Conservation (phyloP, 139 green algal species). For the Chlorella sp. region DNA sequence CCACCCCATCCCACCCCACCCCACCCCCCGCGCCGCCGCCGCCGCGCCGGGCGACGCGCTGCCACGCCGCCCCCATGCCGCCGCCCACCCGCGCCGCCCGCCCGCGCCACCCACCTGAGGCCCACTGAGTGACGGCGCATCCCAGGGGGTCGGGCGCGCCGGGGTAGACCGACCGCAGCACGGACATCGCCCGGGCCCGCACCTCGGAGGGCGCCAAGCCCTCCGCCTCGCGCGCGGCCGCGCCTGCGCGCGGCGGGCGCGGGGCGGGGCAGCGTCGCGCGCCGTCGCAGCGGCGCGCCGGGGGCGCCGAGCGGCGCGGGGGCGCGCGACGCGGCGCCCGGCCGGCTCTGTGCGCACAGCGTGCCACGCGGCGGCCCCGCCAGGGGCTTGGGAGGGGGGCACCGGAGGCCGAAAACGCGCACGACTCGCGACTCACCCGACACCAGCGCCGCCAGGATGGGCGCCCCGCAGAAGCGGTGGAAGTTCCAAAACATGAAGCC, state of each 20-base stretch:
- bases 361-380: too few relatives aligned
- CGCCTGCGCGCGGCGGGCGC: neutral
- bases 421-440: constrained; percentile 36
- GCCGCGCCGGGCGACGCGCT: too few relatives aligned
- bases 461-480: constrained; percentile 44
- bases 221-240: constrained; percentile 23
- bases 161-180: constrained; percentile 49
- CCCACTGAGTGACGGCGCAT: constrained; percentile 53
- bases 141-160: constrained; percentile 47
- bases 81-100: too few relatives aligned
- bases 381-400: too few relatives aligned
- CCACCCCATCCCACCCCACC: too few relatives aligned
- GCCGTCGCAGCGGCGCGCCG: too few relatives aligned
- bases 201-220: constrained; percentile 26
- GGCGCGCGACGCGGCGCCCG: too few relatives aligned
- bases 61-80: too few relatives aligned
- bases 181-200: constrained; percentile 39
- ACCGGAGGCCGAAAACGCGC: too few relatives aligned
- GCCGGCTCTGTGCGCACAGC: too few relatives aligned
- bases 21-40: too few relatives aligned
- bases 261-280: neutral
- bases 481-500: constrained; percentile 94
- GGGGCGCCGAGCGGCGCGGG: too few relatives aligned
- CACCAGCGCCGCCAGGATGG: constrained; percentile 60
- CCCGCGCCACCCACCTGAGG: constrained; percentile 29